phyloP scores from a whole-genome alignment of 352 stramenopile genomes.

The Phytophthora constricta region DNA sequence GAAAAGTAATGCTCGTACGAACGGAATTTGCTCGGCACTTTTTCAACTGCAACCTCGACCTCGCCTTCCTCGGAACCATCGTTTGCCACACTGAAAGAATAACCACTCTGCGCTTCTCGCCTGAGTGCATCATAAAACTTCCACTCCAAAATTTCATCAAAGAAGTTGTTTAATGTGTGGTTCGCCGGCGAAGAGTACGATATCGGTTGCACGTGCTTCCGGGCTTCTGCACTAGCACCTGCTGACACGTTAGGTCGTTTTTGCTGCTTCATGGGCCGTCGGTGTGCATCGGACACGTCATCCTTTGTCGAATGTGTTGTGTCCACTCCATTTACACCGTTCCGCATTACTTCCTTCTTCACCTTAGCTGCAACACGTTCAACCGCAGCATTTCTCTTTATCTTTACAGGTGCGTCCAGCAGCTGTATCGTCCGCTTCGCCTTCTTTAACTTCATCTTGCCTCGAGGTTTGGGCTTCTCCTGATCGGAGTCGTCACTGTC shows the following conservation, averaged over 20 bases:
- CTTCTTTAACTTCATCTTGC: conserved; percentile 40
- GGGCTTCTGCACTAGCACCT: conserved; percentile 25
- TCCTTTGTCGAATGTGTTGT: conserved; percentile 17
- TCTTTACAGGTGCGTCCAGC: background rate
- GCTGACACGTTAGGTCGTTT: conserved; percentile 39
- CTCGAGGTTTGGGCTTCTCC: conserved; percentile 22
- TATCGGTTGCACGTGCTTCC: conserved; percentile 16
- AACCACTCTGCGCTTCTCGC: conserved; percentile 61
- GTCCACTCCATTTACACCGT: conserved; percentile 13
- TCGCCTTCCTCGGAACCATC: conserved; percentile 81
- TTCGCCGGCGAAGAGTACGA: conserved; percentile 38
- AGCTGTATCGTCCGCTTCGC: conserved; percentile 28
- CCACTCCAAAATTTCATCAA: conserved; percentile 86
- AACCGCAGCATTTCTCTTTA: conserved; percentile 16
- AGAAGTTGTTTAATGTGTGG: conserved; percentile 84
- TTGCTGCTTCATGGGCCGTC: conserved; percentile 76
- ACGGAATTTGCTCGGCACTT: conserved; percentile 84
- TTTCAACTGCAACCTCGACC: conserved; percentile 63
- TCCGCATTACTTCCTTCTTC: conserved; percentile 24
- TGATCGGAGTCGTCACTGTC: conserved; percentile 65
- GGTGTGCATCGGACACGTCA: conserved; percentile 55
- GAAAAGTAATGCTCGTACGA: conserved; percentile 91
- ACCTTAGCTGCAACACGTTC: conserved; percentile 27
- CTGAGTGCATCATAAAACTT: conserved; percentile 71
- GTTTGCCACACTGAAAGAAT: conserved; percentile 57